Percentiles rank a stretch among this genome's conserved stretches.
phyloP scores from a whole-genome alignment of 1,284 basidiomycete species.

The Cutaneotrichosporon mucoides region DNA sequence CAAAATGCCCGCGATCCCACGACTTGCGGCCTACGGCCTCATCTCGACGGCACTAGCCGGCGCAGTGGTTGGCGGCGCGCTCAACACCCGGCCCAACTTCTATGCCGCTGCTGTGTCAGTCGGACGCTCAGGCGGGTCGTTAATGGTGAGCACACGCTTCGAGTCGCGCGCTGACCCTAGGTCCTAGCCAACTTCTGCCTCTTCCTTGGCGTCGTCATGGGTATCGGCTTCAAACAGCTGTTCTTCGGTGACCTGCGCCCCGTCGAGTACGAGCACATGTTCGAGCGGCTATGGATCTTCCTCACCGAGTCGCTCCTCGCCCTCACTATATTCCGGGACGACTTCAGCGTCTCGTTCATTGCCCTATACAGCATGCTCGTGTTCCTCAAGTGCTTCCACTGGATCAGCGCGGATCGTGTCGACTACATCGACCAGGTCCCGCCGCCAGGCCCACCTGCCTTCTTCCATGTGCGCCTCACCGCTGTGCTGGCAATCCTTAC shows the following conservation, averaged over 20 bases:
- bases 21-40: conserved; percentile 62
- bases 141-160: conserved; percentile 58
- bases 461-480: conserved; percentile 81
- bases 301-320: conserved; percentile 93
- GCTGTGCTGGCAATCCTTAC: conserved; percentile 45
- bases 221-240: conserved; percentile 72
- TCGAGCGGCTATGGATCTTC: conserved; percentile 95
- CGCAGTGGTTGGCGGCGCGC: conserved; percentile 69
- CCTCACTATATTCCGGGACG: conserved; percentile 89
- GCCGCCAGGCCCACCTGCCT: conserved; percentile 70
- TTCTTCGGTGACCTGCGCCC: conserved; percentile 89
- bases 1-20: conserved; percentile 15
- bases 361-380: conserved; percentile 88
- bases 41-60: conserved; percentile 67
- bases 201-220: conserved; percentile 69
- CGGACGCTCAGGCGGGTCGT: conserved; percentile 83
- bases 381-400: conserved; percentile 96
- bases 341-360: conserved; percentile 86
- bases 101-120: conserved; percentile 89
- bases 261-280: conserved; percentile 90
- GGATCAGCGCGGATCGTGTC: conserved; percentile 88
- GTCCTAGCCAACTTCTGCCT: conserved; percentile 87
- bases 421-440: conserved; percentile 98
- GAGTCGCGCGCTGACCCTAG: conserved; percentile 50
- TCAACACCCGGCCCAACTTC: conserved; percentile 83